A percentile compares a stretch with the other conserved stretches of the same genome.
Conservation (phyloP, 371 early-diverging fungal genomes). For the Lichtheimia ornata region DNA sequence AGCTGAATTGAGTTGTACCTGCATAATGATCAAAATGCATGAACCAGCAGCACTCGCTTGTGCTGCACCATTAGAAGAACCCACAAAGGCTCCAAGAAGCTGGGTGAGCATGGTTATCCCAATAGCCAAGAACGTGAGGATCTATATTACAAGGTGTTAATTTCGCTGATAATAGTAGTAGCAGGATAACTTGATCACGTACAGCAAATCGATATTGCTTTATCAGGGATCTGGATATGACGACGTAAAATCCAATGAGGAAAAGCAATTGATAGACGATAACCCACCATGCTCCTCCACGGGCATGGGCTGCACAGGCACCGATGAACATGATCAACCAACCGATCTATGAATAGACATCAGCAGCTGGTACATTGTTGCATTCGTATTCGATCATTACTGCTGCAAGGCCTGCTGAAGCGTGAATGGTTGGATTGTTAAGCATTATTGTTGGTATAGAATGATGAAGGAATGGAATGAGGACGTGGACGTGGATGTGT, state of each 20-base stretch:
- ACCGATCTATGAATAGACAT: constrained; percentile 10
- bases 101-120: constrained; percentile 55
- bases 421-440: constrained; percentile 22
- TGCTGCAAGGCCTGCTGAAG: constrained; percentile 16
- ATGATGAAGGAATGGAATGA: constrained; percentile 1
- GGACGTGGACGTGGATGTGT: constrained; percentile 3
- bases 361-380: too few relatives aligned
- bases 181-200: background rate
- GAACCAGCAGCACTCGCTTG: constrained; percentile 59
- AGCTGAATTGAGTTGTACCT: constrained; percentile 8
- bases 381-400: constrained; percentile 6
- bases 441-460: constrained; percentile 13
- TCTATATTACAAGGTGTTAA: constrained; percentile 21
- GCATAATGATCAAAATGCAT: constrained; percentile 59
- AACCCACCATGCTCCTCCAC: constrained; percentile 26
- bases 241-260: constrained; percentile 15
- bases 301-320: constrained; percentile 13
- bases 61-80: constrained; percentile 10
- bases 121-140: constrained; percentile 58
- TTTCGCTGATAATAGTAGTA: too few relatives aligned
- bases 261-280: constrained; percentile 21
- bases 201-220: constrained; percentile 19
- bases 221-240: constrained; percentile 13
- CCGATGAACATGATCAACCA: constrained; percentile 22
- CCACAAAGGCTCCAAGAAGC: constrained; percentile 24